Percentiles rank a stretch among this genome's conserved stretches.
Conservation (phyloP, 1,139 yeast genomes). For the Torulaspora globosa region DNA sequence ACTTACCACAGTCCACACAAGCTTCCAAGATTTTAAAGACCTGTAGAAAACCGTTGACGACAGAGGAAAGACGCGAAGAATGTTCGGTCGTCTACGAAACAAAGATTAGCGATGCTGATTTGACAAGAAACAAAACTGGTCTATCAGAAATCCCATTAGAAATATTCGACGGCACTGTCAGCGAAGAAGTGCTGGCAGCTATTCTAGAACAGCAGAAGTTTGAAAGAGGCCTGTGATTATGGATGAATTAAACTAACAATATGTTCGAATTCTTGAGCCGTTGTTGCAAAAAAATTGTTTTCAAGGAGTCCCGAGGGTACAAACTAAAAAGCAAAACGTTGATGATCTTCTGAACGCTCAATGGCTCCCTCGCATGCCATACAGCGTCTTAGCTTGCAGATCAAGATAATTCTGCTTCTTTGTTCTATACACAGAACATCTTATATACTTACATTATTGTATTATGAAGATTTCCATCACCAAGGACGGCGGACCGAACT, state of each 20-base stretch:
- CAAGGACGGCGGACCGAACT: not conserved
- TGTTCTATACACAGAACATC: not conserved
- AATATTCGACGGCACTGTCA: slow-evolving; percentile 54
- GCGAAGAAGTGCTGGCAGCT: slow-evolving; percentile 55
- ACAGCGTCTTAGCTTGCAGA: not conserved
- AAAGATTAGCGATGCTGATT: slow-evolving; percentile 45
- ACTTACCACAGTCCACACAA: slow-evolving; percentile 73
- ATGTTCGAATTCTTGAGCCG: no score
- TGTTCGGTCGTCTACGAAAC: slow-evolving; percentile 48
- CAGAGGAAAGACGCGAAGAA: slow-evolving; percentile 20
- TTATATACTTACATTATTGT: not conserved
- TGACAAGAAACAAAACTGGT: slow-evolving; percentile 54
- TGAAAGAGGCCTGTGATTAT: slow-evolving; percentile 39
- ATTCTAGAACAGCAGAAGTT: slow-evolving; percentile 60
- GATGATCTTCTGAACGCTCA: no score
- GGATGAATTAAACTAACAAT: no score
- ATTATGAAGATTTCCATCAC: not conserved
- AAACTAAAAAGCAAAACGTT: no score
- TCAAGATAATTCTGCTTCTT: not conserved
- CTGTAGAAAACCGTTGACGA: slow-evolving; percentile 31
- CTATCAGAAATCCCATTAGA: slow-evolving; percentile 54
- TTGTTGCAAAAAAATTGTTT: no score
- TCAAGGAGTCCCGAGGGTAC: no score
- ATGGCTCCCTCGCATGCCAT: no score
- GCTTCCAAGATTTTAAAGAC: slow-evolving; percentile 47